Evolutionary conservation across 495 filamentous ascomycete species (phyloP), one percentile per base, ranked within the genome.

Genomic region (Polyplosphaeria fusca): DNA sequence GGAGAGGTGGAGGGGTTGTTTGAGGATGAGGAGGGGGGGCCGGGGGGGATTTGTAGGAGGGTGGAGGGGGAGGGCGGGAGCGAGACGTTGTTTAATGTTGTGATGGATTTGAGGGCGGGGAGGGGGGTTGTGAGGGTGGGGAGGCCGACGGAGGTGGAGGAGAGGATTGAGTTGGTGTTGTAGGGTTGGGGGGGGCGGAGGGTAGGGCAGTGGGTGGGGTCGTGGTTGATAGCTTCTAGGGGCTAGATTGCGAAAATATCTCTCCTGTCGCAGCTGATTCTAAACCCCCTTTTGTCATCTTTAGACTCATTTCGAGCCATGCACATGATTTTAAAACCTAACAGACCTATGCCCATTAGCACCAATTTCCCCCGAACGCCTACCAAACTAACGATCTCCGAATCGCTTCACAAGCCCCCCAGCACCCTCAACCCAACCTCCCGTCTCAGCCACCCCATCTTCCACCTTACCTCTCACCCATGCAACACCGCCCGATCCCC

Each of bases 21-120:
- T 49, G 62, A 68, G 43, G 69, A 71, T 39, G 67, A 71, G 57
- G 23, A 52, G 26, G 66, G 67, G 42, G 60, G 40, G 26, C 69
- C 69, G 24, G 56, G 49, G 16, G 40, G 61, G 9, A 71, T 71
- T 46, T 68, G 66, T 47, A 41, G 69, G 23, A 38, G 28, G 4
- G 50, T 64, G 53, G 55, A 32, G 26, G 27, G 20, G 4, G 47
- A 32, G 12, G 53, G 41, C 47, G 58, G 51, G 14, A 58, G 47
- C 16, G 70, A 68, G 54, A 79, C 73, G 3, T 47, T 79, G 37
- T 79, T 79, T 52, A 76, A 66, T 41, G 76, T 78, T 53, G 50
- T 78, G 5, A 78, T 78, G 75, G 74, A 78, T 54, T 56, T 79
- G 55, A 68, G 67, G 44, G 52, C 26, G 2, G 73, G 59, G 49